Base-by-base conservation (phyloP, 1,284 basidiomycete genomes). In the Pulveroboletus sp. region DNA sequence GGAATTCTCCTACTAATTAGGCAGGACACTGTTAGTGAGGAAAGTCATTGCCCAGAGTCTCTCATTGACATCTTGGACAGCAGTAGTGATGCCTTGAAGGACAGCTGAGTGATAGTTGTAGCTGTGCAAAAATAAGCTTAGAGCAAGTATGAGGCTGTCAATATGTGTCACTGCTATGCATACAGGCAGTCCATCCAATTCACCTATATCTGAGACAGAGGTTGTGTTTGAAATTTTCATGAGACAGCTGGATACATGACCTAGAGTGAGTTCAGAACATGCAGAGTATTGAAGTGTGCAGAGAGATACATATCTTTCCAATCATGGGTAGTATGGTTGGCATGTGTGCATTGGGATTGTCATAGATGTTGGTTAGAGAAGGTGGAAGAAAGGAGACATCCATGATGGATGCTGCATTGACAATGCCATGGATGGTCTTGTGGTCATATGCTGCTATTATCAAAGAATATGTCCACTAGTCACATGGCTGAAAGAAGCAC, bases 331-430 rank as follows among this genome's bases (percentile, higher is more conserved):
- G n/a, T n/a, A n/a, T n/a, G n/a, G 57, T 45, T 24, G 67, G 63
- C n/a, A 51, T 53, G 19, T 59, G 58, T 2, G 64, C 57, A 3
- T 33, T 26, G 8, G 52, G 54, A 26, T 60, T 56, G 1, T 63
- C 62, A 26, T 57, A 56, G 21, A 50, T 32, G 2, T 56, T 54
- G n/a, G 63, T 58, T 3, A 52, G 35, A 24, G 65, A 45, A 4
- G 57, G 62, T 26, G 65, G 64, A 47, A 66, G 51, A 39, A 69
- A 66, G 9, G 65, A 66, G 21, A 69, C 56, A 5, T 69, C 65
- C 16, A 68, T 32, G 17, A 66, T 64, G 19, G 62, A 58, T 2
- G 67, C 56, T 17, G 63, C 48, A 4, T 69, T 61, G 47, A 66
- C 41, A 17, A 66, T 68, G 6, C 39, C 53, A 47, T 66, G 65